Evolutionary conservation across 2,329 filamentous ascomycete species (phyloP), one percentile per base, ranked within the genome.

Genomic region (Biscogniauxia marginata): DNA sequence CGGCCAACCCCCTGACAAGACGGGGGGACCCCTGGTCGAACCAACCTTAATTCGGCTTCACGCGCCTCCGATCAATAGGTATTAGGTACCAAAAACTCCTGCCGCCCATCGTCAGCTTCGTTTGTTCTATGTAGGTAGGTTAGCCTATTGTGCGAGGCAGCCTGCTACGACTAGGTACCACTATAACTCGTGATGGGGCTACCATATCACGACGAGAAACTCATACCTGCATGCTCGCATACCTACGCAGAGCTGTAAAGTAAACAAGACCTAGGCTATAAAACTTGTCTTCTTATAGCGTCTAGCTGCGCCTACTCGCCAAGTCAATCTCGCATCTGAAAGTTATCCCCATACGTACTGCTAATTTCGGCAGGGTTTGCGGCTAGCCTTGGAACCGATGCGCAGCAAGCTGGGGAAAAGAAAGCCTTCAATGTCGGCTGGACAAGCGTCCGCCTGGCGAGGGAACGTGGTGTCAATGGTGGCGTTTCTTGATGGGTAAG

Each of bases 41-140:
- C 30, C 50, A 73, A 71, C 68, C 65, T 73, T 72, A 72, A 66
- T 72, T 71, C 71, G 69, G 70, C 70, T 71, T 63, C 65, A 60
- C 57, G 57, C 58, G 55, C 59, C 63, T 67, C 69, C 65, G 64
- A 30, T 55, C 48, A 56, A 52, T 21, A 24, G 4, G 9, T 16
- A 4, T 16, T 2, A 39, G 9, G 30, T n/a, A 11, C n/a, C n/a
- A n/a, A n/a, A n/a, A n/a, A n/a, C 13, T n/a, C 30, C 30, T n/a
- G 30, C n/a, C 30, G 3, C 9, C 5, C 30, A 16, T 39, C 30
- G 13, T 8, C 25, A 39, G 30, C 9, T 39, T 39, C n/a, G n/a
- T 39, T 9, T n/a, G 30, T 39, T 39, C 11, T 39, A 30, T 30
- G 25, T 30, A n/a, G n/a, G n/a, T n/a, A n/a, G n/a, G n/a, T n/a